phyloP scores from a whole-genome alignment of 805 yeast species.

The Kluyveromyces nonfermentans region DNA sequence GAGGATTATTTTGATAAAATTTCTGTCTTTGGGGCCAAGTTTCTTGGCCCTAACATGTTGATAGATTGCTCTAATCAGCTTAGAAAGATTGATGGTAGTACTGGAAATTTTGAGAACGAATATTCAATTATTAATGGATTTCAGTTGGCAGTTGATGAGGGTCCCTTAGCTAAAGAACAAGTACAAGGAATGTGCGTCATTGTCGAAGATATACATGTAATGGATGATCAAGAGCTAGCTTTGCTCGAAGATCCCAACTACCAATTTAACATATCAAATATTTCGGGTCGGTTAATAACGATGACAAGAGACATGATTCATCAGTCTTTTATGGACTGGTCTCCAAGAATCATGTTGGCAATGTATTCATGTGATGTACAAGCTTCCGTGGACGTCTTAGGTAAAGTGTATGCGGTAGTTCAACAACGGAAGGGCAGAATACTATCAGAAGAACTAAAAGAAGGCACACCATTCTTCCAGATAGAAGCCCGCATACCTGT shows the following conservation, averaged over 20 bases:
- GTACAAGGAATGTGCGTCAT: conserved; percentile 69
- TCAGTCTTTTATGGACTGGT: conserved; percentile 61
- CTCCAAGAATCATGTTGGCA: conserved; percentile 87
- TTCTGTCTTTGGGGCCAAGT: conserved; percentile 66
- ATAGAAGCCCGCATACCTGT: conserved; percentile 83
- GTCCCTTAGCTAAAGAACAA: conserved; percentile 85
- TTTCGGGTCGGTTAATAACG: conserved; percentile 66
- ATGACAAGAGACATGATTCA: conserved; percentile 67
- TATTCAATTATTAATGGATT: conserved; percentile 73
- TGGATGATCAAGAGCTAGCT: conserved; percentile 24
- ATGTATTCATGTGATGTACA: conserved; percentile 93
- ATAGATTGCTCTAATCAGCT: conserved; percentile 28
- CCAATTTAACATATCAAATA: conserved; percentile 32
- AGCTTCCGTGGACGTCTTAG: conserved; percentile 87
- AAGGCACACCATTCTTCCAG: conserved; percentile 94
- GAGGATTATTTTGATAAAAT: conserved; percentile 32
- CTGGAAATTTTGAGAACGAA: conserved; percentile 35
- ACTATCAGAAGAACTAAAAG: conserved; percentile 89
- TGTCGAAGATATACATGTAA: conserved; percentile 32
- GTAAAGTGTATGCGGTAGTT: conserved; percentile 90
- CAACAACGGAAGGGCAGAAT: conserved; percentile 82
- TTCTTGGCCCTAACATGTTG: conserved; percentile 66
- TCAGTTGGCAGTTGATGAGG: conserved; percentile 70
- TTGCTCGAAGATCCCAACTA: conserved; percentile 16
- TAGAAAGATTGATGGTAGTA: conserved; percentile 10